Base-by-base conservation (phyloP, 768 basidiomycete species). In the Strobilomyces echinocephalus region DNA sequence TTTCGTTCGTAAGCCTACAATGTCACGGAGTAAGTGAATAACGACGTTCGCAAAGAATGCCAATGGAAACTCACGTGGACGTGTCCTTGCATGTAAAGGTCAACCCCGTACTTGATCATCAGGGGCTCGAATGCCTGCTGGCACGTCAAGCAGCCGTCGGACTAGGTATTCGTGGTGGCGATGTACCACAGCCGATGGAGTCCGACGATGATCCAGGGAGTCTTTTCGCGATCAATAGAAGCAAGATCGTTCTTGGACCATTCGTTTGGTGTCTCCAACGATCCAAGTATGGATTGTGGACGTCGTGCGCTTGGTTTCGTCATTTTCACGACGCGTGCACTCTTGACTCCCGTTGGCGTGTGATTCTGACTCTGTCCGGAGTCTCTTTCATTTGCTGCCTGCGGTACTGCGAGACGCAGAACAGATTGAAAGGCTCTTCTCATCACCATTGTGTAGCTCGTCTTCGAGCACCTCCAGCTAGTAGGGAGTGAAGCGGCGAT, bases 71-170 rank as follows among this genome's bases (percentile, higher is more conserved):
- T 31, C 41, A 67, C 62, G 35, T 66, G 65, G 8, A 61, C 8
- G 24, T 67, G 65, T 39, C 65, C 65, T 34, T 67, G 63, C 65
- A 67, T 61, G 48, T 67, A 67, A n/a, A 63, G 24, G 24, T 24
- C 4, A 4, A 24, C 24, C 24, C 24, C 24, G 24, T 24, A 24
- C 24, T 24, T 24, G 52, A 68, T n/a, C 57, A 67, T 65, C 56
- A 67, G 30, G 20, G 65, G 66, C 42, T 67, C 65, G 38, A 67
- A 67, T 8, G 66, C 66, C 21, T 65, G 34, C 31, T 63, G 65
- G 36, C 65, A 67, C 0, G 46, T 4, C 52, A 50, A n/a, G 50
- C 65, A 67, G 9, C 49, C 43, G 3, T 52, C 14, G 2, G 15
- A 14, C 6, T 57, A 59, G 31, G 5, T 1, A 35, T 57, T 61